A percentile compares a stretch with the other conserved stretches of the same genome.
These are phyloP conservation scores for Daldinia bambusicola DNA, from an alignment of 495 filamentous ascomycete genomes.

Conservation along the genomic window DNA sequence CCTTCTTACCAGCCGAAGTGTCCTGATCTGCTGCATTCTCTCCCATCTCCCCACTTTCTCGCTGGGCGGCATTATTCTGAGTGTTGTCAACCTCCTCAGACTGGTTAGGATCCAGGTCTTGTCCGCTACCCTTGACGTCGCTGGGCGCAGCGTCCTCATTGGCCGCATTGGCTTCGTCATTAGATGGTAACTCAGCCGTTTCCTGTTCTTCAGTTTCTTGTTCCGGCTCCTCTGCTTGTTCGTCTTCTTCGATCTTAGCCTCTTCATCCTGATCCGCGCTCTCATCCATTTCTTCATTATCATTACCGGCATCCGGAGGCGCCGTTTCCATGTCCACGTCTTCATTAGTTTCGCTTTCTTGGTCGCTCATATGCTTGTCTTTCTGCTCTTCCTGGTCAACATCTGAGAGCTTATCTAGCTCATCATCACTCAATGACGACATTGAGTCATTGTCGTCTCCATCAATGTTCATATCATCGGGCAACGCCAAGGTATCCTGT, in stretches of 20 bases:
- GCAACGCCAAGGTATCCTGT: conserved; percentile 65
- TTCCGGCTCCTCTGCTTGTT: conserved; percentile 50
- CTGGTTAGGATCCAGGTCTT: conserved; percentile 63
- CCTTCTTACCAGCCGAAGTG: conserved; percentile 60
- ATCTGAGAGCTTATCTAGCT: conserved; percentile 67
- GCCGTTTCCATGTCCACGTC: conserved; percentile 46
- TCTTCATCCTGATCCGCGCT: conserved; percentile 51
- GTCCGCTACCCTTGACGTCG: conserved; percentile 68
- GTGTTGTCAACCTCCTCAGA: conserved; percentile 55
- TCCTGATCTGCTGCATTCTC: conserved; percentile 62
- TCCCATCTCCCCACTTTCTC: conserved; percentile 59
- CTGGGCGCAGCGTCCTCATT: conserved; percentile 75
- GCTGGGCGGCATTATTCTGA: conserved; percentile 58
- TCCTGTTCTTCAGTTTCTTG: conserved; percentile 37
- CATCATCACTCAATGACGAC: conserved; percentile 62
- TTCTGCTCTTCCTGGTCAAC: conserved; percentile 55
- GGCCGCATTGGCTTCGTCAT: conserved; percentile 62
- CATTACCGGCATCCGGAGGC: conserved; percentile 35
- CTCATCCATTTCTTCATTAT: conserved; percentile 47
- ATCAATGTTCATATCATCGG: conserved; percentile 80
- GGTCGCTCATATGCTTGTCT: conserved; percentile 46
- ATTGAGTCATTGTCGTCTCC: conserved; percentile 61
- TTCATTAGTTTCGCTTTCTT: conserved; percentile 45
- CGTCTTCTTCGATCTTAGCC: conserved; percentile 59
- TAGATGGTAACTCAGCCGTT: conserved; percentile 51